These are phyloP conservation scores for Pyricularia sp. DNA, from an alignment of 2,329 filamentous ascomycete species.

Conservation along the genomic window DNA sequence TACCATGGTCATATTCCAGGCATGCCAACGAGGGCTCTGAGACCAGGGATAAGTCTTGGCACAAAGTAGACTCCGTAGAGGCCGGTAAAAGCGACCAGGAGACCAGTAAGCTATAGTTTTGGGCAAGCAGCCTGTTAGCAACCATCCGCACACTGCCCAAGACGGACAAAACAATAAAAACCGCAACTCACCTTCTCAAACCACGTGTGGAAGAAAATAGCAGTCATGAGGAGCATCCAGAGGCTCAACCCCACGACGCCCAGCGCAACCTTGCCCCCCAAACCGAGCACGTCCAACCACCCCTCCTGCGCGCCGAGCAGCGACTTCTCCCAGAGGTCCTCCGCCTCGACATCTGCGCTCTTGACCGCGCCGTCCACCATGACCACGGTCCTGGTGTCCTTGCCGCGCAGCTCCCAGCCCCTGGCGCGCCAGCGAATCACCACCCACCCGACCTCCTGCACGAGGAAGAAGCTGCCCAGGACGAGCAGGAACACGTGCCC, in stretches of 20 bases:
- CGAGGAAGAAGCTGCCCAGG: conserved; percentile 69
- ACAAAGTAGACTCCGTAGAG: conserved; percentile 43
- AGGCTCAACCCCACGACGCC: conserved; percentile 61
- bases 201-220: conserved; percentile 98
- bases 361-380: conserved; percentile 59
- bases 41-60: conserved; percentile 37
- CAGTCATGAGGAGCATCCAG: conserved; percentile 99
- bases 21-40: conserved; percentile 36
- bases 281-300: conserved; percentile 22
- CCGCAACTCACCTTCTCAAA: conserved; percentile 65
- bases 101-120: conserved; percentile 38
- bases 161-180: neutral
- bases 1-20: conserved; percentile 29
- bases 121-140: conserved; percentile 13
- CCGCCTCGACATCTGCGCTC: conserved; percentile 41
- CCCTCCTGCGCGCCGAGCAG: conserved; percentile 17
- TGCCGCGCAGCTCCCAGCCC: neutral
- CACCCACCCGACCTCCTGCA: conserved; percentile 66
- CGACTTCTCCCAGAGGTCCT: conserved; percentile 9
- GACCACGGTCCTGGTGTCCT: conserved; percentile 35
- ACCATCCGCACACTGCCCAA: neutral
- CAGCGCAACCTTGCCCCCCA: conserved; percentile 46
- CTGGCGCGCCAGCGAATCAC: conserved; percentile 29
- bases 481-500: conserved; percentile 93
- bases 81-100: conserved; percentile 35